Base-by-base conservation (phyloP, 257 asterid genomes). In the Ilex asprella region DNA sequence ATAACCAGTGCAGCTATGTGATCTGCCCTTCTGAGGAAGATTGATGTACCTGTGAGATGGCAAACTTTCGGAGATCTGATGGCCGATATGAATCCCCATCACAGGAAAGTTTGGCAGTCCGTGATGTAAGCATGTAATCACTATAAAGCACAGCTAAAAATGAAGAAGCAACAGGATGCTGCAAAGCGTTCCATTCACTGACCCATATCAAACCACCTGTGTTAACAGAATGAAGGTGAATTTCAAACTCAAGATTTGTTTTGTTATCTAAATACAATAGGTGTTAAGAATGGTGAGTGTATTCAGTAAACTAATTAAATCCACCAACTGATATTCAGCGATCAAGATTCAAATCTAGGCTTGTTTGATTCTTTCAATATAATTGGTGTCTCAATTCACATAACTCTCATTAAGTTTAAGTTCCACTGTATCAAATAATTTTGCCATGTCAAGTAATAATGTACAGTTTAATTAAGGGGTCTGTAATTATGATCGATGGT, bases 121-220 rank as follows among this genome's bases (percentile, higher is more conserved):
- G 70, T 39, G 99, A 78, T 50, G 91, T 49, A 30, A 72, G 79
- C 99, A 92, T 92, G 80, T 89, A 92, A 68, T 89, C 91, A 30
- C 96, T 82, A 65, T 82, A 92, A 12, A 92, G 32, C 12, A 81
- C 73, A 0, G 96, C 97, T 56, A 92, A 69, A 78, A 92, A 89
- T 4, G 96, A 89, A 1, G 96, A 80, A 8, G 95, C 88, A 62
- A 86, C 95, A 0, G 99, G 94, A 30, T 89, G 97, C 74, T 86
- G 96, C 77, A 92, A 75, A 10, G 99, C 73, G 44, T 92, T 81
- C 99, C 97, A 92, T 58, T 89, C 76, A 54, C 80, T 82, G 16
- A 92, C 80, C 96, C 97, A 92, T 73, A 89, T 75, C 52, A 92
- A 72, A 41, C 98, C 98, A 57, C 69, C 98, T 92, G 81, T 75